Evolutionary conservation across 192 early-diverging fungal species (phyloP).

Genomic region (Phlyctochytrium arcticum): DNA sequence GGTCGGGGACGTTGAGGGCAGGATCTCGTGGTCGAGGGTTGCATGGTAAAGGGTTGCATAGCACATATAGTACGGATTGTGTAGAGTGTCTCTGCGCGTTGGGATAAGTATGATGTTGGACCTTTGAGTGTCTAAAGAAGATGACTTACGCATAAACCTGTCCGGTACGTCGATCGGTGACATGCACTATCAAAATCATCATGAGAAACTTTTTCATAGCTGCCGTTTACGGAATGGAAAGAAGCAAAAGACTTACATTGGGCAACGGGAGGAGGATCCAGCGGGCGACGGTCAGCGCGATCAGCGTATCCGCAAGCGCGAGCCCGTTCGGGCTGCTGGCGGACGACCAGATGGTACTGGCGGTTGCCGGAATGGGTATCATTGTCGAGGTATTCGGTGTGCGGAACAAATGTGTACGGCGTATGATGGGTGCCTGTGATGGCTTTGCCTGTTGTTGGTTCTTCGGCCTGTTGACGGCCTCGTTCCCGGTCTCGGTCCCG

Average conservation of each 20-base stretch:
- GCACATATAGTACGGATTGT: constrained; percentile 21
- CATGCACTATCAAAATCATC: not conserved
- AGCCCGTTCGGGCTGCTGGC: constrained; percentile 18
- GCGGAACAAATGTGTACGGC: constrained; percentile 17
- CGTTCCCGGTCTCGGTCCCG: no score
- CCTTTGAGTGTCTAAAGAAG: not conserved
- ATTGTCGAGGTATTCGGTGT: constrained; percentile 1
- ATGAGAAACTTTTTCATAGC: not conserved
- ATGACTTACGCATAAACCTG: constrained; percentile 3
- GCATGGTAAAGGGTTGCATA: constrained; percentile 9
- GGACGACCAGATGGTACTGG: not conserved
- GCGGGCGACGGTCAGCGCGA: constrained; percentile 10
- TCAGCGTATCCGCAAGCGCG: constrained; percentile 10
- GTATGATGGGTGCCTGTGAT: not conserved
- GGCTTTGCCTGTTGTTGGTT: not conserved
- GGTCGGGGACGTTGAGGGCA: no score
- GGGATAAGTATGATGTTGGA: not conserved
- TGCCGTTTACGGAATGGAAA: not conserved
- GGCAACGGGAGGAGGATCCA: constrained; percentile 13
- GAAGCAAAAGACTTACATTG: constrained; percentile 19
- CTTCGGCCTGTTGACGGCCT: not conserved
- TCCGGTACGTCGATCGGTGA: not conserved
- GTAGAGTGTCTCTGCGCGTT: constrained; percentile 2
- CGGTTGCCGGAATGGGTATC: not conserved
- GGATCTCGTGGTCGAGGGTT: constrained; percentile 8